phyloP scores from a whole-genome alignment of 2,329 filamentous ascomycete genomes.

The Juglanconis juglandina region DNA sequence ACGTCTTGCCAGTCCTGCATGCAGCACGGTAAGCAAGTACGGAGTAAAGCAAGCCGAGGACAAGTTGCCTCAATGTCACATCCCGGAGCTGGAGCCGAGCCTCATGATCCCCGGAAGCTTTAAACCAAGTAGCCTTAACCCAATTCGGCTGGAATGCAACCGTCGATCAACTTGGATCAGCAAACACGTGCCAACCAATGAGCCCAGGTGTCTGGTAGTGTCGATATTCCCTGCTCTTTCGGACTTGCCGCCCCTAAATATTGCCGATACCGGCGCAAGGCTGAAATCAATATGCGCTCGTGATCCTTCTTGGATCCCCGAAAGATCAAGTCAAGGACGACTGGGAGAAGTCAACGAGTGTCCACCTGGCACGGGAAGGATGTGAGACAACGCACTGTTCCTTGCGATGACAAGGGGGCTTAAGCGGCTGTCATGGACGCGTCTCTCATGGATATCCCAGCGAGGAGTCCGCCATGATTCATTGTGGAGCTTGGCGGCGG shows the following conservation, averaged over 20 bases:
- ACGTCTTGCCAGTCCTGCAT: no score
- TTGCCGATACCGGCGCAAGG: slow-evolving; percentile 1
- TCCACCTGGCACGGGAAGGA: background rate
- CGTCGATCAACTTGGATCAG: no score
- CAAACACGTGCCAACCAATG: background rate
- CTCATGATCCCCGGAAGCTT: no score
- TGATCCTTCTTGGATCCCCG: background rate
- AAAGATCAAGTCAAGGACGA: background rate
- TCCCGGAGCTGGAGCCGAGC: no score
- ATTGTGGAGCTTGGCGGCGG: background rate
- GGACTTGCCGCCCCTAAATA: background rate
- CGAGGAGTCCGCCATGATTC: background rate
- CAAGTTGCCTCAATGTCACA: no score
- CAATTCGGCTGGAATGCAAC: no score
- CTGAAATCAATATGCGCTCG: background rate
- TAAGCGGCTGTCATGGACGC: background rate
- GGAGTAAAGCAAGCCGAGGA: no score
- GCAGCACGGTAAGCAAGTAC: no score
- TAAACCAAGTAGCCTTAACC: no score
- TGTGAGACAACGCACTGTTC: background rate
- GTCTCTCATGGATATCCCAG: background rate
- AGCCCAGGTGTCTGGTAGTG: background rate
- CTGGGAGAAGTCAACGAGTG: background rate
- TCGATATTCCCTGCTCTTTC: background rate
- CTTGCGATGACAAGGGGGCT: background rate